Base-by-base conservation (phyloP, 305 asterid species). In the Solanum hybrid region DNA sequence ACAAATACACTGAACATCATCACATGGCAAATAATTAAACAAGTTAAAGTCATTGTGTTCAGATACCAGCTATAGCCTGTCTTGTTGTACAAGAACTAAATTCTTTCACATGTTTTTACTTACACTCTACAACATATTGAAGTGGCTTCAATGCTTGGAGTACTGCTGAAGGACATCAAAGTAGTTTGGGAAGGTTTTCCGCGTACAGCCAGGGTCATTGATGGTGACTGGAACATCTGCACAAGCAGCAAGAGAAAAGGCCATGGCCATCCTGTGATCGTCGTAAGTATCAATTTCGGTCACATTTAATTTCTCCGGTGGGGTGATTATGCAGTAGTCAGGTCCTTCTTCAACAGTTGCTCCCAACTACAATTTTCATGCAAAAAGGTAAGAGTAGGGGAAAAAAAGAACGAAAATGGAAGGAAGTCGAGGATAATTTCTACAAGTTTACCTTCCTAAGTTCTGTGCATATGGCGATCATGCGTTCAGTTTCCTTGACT, bases 401-500 rank as follows among this genome's bases (percentile, higher is more conserved):
- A 35, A 46, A 33, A 6, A 24, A 16, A 73, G 22, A 28, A 8
- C 3, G 5, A 36, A 85, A 81, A 39, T 36, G 20, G 84, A 87
- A 86, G 37, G 36, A 71, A 22, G 13, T 8, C 28, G 22, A 35
- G 42, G 37, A 86, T n/a, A 6, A 18, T 57, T 71, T 26, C 69
- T 40, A 90, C 9, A n/a, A 82, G 88, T 90, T 22, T 89, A 97
- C 98, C 99, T 97, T 97, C 94, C 98, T 93, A 42, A 97, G 98
- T 90, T 97, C 98, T n/a, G 99, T 97, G 96, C 99, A 97, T 91
- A 97, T 95, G 89, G 99, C 99, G 64, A 97, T 96, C 99, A 97
- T 97, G 76, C 99, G 93, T 89, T 96, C 99, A 2, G 99, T 96
- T 95, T 97, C 99, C 95, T 97, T 97, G 87, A 96, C 99, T 93